phyloP scores from a whole-genome alignment of 768 basidiomycete species.

The Hypholoma fasciculare region DNA sequence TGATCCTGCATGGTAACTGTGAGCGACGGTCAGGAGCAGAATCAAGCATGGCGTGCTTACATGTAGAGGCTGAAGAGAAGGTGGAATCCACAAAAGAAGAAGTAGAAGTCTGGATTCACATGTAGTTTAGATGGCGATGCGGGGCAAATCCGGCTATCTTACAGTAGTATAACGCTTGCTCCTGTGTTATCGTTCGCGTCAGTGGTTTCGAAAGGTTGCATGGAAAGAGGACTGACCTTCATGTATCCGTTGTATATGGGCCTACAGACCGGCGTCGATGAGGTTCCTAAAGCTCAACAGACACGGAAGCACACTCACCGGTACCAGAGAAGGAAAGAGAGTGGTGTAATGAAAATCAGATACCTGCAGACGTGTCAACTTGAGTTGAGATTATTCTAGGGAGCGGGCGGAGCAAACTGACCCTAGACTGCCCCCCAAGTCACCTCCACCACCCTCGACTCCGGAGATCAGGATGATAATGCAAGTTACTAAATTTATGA shows the following conservation, averaged over 20 bases:
- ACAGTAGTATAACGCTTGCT: constrained; percentile 95
- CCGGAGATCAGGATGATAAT: constrained; percentile 84
- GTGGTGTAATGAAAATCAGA: constrained; percentile 69
- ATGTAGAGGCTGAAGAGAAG: constrained; percentile 91
- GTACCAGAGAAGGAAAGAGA: constrained; percentile 95
- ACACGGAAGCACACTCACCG: constrained; percentile 50
- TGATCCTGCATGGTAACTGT: constrained; percentile 62
- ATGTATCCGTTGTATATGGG: constrained; percentile 98
- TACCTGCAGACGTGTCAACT: constrained; percentile 51
- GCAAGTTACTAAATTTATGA: constrained; percentile 90
- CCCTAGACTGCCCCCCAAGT: constrained; percentile 83
- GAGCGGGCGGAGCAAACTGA: constrained; percentile 36
- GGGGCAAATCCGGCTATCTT: constrained; percentile 33
- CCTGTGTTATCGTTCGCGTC: constrained; percentile 45
- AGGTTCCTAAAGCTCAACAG: constrained; percentile 11
- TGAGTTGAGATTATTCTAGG: constrained; percentile 20
- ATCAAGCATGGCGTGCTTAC: constrained; percentile 44
- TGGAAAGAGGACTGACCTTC: constrained; percentile 59
- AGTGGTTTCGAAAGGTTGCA: constrained; percentile 19
- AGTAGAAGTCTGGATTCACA: constrained; percentile 78
- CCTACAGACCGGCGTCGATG: constrained; percentile 36
- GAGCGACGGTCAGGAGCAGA: constrained; percentile 26
- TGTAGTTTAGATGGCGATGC: constrained; percentile 27
- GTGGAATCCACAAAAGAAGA: constrained; percentile 96
- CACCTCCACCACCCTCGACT: constrained; percentile 70